These are phyloP conservation scores for Mortierella antarctica DNA, from an alignment of 192 early-diverging fungal genomes.

Conservation along the genomic window DNA sequence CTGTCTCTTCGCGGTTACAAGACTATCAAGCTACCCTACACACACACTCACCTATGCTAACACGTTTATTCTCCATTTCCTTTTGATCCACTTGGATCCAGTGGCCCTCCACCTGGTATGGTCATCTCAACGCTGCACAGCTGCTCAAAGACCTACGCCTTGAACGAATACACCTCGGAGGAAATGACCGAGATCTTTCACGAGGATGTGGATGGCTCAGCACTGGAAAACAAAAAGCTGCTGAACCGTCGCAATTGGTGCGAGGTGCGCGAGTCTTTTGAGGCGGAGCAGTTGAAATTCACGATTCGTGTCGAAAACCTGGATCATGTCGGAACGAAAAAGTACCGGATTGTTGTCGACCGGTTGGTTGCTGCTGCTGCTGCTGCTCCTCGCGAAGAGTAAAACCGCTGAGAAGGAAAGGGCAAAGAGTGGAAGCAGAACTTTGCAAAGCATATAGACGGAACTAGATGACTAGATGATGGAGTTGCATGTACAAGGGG, in stretches of 20 bases:
- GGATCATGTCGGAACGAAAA: conserved; percentile 57
- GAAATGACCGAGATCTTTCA: conserved; percentile 79
- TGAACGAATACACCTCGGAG: conserved; percentile 74
- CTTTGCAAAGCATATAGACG: neutral
- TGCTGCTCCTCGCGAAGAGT: conserved; percentile 15
- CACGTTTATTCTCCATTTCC: neutral
- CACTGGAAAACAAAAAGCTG: conserved; percentile 57
- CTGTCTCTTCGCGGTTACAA: neutral
- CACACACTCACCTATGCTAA: neutral
- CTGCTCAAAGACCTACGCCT: conserved; percentile 62
- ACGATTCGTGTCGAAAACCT: conserved; percentile 67
- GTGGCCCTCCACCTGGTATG: conserved; percentile 74
- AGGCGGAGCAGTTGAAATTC: conserved; percentile 55
- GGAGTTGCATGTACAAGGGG: no score
- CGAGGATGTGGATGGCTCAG: conserved; percentile 71
- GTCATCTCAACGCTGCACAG: conserved; percentile 75
- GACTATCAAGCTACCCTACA: neutral
- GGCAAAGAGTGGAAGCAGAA: neutral
- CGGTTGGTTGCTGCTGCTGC: neutral
- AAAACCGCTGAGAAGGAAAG: neutral
- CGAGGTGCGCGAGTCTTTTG: conserved; percentile 57
- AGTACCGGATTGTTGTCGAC: conserved; percentile 60
- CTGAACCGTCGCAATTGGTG: conserved; percentile 71
- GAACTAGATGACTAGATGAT: no score
- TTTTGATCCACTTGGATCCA: conserved; percentile 2